These are phyloP conservation scores for Westerdykella sp. DNA, from an alignment of 2,329 filamentous ascomycete genomes.

Conservation along the genomic window DNA sequence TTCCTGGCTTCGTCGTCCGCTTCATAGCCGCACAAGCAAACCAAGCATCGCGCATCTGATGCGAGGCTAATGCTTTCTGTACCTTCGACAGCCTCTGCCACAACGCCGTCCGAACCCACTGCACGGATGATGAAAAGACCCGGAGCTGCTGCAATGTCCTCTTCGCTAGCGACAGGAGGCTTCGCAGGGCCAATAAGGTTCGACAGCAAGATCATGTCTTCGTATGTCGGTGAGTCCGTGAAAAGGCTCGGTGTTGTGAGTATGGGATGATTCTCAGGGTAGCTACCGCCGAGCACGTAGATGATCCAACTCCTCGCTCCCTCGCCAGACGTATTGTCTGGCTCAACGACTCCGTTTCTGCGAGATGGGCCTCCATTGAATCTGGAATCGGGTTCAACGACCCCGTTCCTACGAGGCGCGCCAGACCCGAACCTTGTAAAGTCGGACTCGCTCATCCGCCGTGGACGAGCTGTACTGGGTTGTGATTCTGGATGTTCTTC, in stretches of 20 bases:
- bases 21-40: constrained; percentile 62
- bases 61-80: constrained; percentile 23
- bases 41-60: constrained; percentile 52
- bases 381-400: constrained; percentile 51
- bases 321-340: constrained; percentile 50
- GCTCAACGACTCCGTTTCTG: constrained; percentile 57
- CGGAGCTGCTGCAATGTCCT: constrained; percentile 57
- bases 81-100: constrained; percentile 45
- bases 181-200: constrained; percentile 62
- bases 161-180: constrained; percentile 59
- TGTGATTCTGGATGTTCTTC: constrained; percentile 35
- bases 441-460: constrained; percentile 55
- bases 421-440: constrained; percentile 57
- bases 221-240: constrained; percentile 64
- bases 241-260: constrained; percentile 64
- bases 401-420: constrained; percentile 56
- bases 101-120: constrained; percentile 30
- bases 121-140: constrained; percentile 53
- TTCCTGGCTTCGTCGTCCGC: constrained; percentile 54
- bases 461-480: constrained; percentile 44
- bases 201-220: constrained; percentile 65
- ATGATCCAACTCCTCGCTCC: constrained; percentile 64
- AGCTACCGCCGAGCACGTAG: constrained; percentile 63
- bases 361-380: constrained; percentile 58
- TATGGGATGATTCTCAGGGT: constrained; percentile 64